A percentile compares a stretch with the other conserved stretches of the same genome.
Conservation (phyloP, 257 asterid species). For the Forsythia suspensa region DNA sequence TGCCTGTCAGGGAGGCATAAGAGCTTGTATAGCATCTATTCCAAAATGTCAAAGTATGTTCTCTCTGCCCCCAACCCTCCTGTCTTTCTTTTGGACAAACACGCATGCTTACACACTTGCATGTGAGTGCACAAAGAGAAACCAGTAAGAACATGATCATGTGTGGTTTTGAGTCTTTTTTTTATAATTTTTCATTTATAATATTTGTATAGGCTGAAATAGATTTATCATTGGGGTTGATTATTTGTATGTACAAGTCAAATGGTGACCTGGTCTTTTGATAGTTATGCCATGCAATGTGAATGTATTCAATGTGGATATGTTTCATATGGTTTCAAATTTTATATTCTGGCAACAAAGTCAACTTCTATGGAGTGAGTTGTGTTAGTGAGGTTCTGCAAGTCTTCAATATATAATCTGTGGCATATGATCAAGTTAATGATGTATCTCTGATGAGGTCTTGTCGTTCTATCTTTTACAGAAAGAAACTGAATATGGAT, state of each 20-base stretch:
- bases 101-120: background rate
- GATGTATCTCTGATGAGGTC: constrained; percentile 7
- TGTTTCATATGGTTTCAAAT: background rate
- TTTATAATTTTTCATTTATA: background rate
- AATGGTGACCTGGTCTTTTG: background rate
- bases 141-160: background rate
- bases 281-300: background rate
- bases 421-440: background rate
- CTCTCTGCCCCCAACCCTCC: background rate
- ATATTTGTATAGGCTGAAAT: background rate
- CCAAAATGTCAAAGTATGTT: constrained; percentile 85
- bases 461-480: constrained; percentile 29
- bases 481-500: constrained; percentile 88
- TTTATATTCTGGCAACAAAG: background rate
- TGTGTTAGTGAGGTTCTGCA: background rate
- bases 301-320: background rate
- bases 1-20: constrained; percentile 80
- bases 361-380: background rate
- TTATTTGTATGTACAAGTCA: background rate
- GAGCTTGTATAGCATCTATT: constrained; percentile 86
- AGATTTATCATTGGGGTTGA: background rate
- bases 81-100: background rate
- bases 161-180: background rate
- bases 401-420: constrained; percentile 1
- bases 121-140: background rate